Conservation (phyloP, 1,139 yeast genomes). For the Yamadazyma friedrichii region DNA sequence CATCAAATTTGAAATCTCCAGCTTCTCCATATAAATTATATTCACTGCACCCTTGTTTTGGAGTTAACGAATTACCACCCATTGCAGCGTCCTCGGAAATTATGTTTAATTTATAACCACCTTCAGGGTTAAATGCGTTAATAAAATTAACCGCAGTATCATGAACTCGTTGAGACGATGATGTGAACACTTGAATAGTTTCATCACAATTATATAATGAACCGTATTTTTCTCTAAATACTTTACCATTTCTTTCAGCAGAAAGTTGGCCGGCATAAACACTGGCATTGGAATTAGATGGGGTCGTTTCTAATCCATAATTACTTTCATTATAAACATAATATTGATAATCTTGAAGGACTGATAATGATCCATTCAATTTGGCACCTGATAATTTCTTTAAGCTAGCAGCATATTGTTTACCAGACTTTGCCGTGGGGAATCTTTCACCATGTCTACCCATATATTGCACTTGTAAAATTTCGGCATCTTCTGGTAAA, state of each 20-base stretch:
- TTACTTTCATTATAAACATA: constrained; percentile 25
- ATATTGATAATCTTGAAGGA: constrained; percentile 33
- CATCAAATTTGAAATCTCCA: constrained; percentile 6
- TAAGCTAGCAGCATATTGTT: constrained; percentile 21
- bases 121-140: constrained; percentile 32
- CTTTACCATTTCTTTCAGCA: constrained; percentile 34
- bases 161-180: constrained; percentile 30
- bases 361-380: constrained; percentile 30
- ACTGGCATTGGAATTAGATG: constrained; percentile 23
- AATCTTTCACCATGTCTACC: constrained; percentile 77
- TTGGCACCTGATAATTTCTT: constrained; percentile 8
- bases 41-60: constrained; percentile 22
- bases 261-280: constrained; percentile 30
- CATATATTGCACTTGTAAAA: constrained; percentile 64
- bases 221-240: constrained; percentile 33
- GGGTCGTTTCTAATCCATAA: constrained; percentile 34
- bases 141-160: constrained; percentile 32
- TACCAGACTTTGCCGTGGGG: constrained; percentile 41
- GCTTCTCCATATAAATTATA: constrained; percentile 10
- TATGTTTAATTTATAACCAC: constrained; percentile 22
- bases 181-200: constrained; percentile 32
- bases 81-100: constrained; percentile 24
- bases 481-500: constrained; percentile 50
- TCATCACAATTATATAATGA: constrained; percentile 21
- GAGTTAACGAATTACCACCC: constrained; percentile 40